Percentiles rank a stretch among this genome's conserved stretches.
These are phyloP conservation scores for Pythium dissotocum DNA, from an alignment of 352 stramenopile species.

Conservation along the genomic window DNA sequence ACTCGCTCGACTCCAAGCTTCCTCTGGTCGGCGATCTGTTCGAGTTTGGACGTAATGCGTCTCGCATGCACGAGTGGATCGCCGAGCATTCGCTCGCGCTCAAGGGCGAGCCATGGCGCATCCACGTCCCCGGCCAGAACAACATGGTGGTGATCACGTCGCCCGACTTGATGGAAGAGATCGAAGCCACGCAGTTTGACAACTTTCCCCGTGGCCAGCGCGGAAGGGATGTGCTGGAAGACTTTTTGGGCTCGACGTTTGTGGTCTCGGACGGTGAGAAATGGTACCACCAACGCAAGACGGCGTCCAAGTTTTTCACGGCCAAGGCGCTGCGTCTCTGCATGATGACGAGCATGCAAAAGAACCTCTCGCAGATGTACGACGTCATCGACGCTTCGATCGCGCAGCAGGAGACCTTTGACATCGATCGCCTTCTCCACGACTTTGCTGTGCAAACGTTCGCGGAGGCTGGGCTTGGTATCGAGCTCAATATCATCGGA, in stretches of 20 bases:
- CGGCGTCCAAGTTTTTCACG: conserved; percentile 32
- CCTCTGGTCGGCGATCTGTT: conserved; percentile 40
- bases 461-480: conserved; percentile 44
- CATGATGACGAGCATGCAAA: conserved; percentile 15
- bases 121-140: conserved; percentile 12
- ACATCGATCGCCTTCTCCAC: conserved; percentile 38
- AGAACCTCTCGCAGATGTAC: conserved; percentile 3
- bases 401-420: neutral
- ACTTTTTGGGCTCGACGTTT: conserved; percentile 26
- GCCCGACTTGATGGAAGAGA: conserved; percentile 27
- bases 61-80: conserved; percentile 48
- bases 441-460: conserved; percentile 53
- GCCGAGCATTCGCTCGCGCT: conserved; percentile 12
- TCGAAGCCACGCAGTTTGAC: conserved; percentile 32
- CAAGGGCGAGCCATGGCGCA: conserved; percentile 23
- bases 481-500: conserved; percentile 41
- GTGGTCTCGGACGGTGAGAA: conserved; percentile 24
- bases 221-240: conserved; percentile 4
- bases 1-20: neutral
- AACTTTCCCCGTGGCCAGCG: conserved; percentile 21
- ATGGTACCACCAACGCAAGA: conserved; percentile 33
- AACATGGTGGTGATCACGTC: conserved; percentile 23
- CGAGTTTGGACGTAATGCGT: conserved; percentile 31
- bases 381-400: neutral
- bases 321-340: conserved; percentile 20